Evolutionary conservation across 371 early-diverging fungal genomes (phyloP).

Genomic region (Blastocladiella emersonii): DNA sequence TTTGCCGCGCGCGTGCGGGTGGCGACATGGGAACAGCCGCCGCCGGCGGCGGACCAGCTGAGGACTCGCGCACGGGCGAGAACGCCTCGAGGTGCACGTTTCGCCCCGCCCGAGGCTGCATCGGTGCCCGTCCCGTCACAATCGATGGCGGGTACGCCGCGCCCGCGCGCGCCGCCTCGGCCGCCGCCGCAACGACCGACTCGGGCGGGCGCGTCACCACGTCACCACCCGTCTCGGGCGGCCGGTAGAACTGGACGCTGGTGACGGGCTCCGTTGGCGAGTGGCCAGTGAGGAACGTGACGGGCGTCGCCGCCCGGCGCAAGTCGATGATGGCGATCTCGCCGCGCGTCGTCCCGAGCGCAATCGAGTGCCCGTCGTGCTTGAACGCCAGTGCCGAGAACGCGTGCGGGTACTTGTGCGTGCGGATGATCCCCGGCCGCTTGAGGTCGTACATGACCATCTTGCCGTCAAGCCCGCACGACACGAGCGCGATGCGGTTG

Average conservation of each 20-base stretch:
- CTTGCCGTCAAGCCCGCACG: constrained; percentile 30
- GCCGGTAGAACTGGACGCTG: too few species aligned
- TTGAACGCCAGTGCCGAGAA: constrained; percentile 26
- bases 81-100: neutral
- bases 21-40: too few species aligned
- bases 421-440: constrained; percentile 14
- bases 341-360: constrained; percentile 26
- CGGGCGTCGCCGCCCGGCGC: neutral
- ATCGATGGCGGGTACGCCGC: neutral
- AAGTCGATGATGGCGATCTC: neutral
- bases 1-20: too few species aligned
- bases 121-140: neutral
- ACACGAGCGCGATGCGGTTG: constrained; percentile 31
- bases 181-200: too few species aligned
- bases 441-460: constrained; percentile 32
- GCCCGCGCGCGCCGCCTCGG: too few species aligned
- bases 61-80: neutral
- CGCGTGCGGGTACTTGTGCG: neutral
- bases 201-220: too few species aligned
- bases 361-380: constrained; percentile 22
- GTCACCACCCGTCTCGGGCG: too few species aligned
- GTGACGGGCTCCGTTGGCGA: too few species aligned
- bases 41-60: too few species aligned
- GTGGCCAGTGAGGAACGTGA: too few species aligned
- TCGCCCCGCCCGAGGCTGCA: neutral